phyloP scores from a whole-genome alignment of 139 green algal genomes.

The Chlorella sorokiniana region DNA sequence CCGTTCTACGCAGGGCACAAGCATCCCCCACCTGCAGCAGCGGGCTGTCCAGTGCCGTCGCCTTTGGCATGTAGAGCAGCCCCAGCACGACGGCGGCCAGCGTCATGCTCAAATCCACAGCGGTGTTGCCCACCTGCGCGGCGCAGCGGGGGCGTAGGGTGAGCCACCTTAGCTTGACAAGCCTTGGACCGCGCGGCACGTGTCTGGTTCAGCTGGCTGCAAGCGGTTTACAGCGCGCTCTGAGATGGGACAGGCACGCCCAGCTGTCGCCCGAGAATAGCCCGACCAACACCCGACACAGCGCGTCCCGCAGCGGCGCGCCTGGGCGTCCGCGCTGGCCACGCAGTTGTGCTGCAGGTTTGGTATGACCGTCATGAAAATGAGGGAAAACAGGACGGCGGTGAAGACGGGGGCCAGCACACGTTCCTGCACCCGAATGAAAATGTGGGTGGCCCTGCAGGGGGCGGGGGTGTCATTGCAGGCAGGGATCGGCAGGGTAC shows the following conservation, averaged over 20 bases:
- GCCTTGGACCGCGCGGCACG: no score
- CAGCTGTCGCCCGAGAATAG: no score
- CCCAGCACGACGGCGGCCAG: background rate
- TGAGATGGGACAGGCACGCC: no score
- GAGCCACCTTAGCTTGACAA: no score
- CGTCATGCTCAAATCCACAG: background rate
- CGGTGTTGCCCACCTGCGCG: background rate
- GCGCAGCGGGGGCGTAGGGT: no score
- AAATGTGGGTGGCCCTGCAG: constrained; percentile 11
- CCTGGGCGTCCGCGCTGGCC: background rate
- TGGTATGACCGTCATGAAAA: background rate
- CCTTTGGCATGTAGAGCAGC: constrained; percentile 11
- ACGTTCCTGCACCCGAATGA: background rate
- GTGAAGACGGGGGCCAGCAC: background rate
- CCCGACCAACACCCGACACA: no score
- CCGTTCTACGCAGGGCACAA: no score
- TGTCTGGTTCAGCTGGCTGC: no score
- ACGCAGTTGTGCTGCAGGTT: background rate
- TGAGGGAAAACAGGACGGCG: background rate
- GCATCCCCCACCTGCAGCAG: constrained; percentile 28
- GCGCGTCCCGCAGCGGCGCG: no score
- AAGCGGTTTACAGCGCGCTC: no score
- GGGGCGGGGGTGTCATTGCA: background rate
- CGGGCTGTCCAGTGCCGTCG: constrained; percentile 8
- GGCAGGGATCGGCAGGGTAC: background rate